Evolutionary conservation across 1,284 basidiomycete species (phyloP).

Genomic region (Taiwanofungus camphoratus): DNA sequence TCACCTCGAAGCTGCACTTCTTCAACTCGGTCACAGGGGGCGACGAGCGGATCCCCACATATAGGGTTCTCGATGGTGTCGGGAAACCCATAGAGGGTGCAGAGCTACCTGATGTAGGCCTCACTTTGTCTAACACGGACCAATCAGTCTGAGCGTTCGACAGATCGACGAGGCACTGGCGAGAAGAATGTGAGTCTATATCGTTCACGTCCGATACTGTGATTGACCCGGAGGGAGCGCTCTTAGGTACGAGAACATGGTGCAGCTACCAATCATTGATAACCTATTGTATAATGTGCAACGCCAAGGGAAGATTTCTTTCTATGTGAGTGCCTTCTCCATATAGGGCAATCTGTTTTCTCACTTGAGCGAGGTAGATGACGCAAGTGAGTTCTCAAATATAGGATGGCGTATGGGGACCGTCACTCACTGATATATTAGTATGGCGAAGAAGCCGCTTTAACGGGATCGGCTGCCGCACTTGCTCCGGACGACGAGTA

Average conservation of each 20-base stretch:
- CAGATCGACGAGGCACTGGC: constrained; percentile 72
- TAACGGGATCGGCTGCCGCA: constrained; percentile 87
- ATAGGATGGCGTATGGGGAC: no score
- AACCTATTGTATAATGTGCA: constrained; percentile 89
- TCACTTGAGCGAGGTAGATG: constrained; percentile 9
- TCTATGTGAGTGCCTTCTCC: constrained; percentile 61
- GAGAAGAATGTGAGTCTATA: constrained; percentile 54
- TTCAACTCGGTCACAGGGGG: constrained; percentile 68
- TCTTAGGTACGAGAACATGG: constrained; percentile 75
- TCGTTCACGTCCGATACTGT: not conserved
- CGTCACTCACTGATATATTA: constrained; percentile 28
- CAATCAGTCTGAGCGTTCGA: constrained; percentile 1
- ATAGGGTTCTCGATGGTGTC: constrained; percentile 73
- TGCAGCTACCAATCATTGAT: constrained; percentile 80
- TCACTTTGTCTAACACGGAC: not conserved
- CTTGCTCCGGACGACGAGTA: constrained; percentile 84
- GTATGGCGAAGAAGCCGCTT: constrained; percentile 90
- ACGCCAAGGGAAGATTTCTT: constrained; percentile 90
- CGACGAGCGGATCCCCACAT: constrained; percentile 70
- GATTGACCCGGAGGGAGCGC: not conserved
- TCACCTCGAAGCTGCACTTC: constrained; percentile 64
- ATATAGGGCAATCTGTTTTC: not conserved
- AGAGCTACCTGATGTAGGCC: constrained; percentile 60
- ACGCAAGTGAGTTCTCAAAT: constrained; percentile 10
- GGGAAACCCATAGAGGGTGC: constrained; percentile 71